Percentiles rank a stretch among this genome's conserved stretches.
Conservation (phyloP, 306 rosid species). For the Lathyrus sativus region DNA sequence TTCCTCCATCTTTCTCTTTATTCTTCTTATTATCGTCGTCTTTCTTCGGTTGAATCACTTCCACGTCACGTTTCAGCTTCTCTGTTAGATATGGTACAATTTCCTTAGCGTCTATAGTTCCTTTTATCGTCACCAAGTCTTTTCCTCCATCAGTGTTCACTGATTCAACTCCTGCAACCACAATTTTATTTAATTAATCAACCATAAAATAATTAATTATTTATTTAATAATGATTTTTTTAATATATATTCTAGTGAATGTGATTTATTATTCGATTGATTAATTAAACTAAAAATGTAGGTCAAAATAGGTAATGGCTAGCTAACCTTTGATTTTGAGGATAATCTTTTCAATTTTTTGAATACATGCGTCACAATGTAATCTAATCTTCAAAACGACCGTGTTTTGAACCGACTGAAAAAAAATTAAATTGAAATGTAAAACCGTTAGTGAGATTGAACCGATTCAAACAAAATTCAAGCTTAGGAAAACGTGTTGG, state of each 20-base stretch:
- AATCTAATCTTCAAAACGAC: conserved; percentile 68
- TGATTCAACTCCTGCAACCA: conserved; percentile 62
- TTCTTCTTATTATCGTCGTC: conserved; percentile 42
- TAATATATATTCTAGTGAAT: not conserved
- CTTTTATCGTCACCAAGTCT: conserved; percentile 70
- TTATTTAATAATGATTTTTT: not conserved
- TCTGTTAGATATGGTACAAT: conserved; percentile 50
- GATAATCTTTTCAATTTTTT: conserved; percentile 62
- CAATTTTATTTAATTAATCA: not conserved
- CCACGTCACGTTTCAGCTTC: conserved; percentile 65
- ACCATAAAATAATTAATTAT: not conserved
- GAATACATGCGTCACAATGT: conserved; percentile 86
- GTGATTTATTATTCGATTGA: not conserved
- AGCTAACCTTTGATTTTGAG: conserved; percentile 58
- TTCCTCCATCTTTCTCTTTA: conserved; percentile 30
- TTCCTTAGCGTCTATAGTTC: conserved; percentile 59
- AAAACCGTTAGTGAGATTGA: not conserved
- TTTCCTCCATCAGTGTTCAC: conserved; percentile 57
- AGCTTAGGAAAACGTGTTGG: not conserved
- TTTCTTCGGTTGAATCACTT: conserved; percentile 63
- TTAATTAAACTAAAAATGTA: conserved; percentile 1
- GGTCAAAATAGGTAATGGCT: conserved; percentile 28
- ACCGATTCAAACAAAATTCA: too few species aligned
- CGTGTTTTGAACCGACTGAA: conserved; percentile 54
- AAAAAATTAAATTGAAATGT: not conserved